Percentiles rank a stretch among this genome's conserved stretches.
These are phyloP conservation scores for Ophiorrhiza pumila DNA, from an alignment of 257 asterid species.

Conservation along the genomic window DNA sequence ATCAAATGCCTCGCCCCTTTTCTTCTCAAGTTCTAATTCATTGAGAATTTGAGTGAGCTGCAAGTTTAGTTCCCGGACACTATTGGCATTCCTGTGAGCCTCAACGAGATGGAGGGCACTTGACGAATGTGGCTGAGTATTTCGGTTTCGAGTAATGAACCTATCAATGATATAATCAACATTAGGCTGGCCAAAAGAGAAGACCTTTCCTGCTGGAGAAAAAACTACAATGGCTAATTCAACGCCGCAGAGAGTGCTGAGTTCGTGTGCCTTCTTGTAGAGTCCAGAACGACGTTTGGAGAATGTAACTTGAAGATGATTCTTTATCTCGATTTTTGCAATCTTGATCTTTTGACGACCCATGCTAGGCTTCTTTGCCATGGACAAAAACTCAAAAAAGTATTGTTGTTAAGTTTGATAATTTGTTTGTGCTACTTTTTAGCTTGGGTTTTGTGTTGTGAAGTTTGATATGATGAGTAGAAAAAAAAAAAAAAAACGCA, in stretches of 20 bases:
- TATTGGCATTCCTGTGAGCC: conserved; percentile 45
- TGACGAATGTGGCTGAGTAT: conserved; percentile 13
- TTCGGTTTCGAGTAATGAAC: conserved; percentile 30
- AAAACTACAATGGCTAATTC: conserved; percentile 65
- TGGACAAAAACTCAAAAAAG: conserved; percentile 10
- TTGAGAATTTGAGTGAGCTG: conserved; percentile 50
- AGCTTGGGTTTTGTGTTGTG: neutral
- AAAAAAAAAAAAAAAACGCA: no score
- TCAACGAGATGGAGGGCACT: conserved; percentile 33
- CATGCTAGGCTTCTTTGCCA: conserved; percentile 64
- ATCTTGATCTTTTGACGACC: conserved; percentile 78
- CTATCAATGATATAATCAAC: conserved; percentile 53
- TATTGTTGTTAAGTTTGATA: no score
- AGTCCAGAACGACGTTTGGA: conserved; percentile 68
- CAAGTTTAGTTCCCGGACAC: conserved; percentile 47
- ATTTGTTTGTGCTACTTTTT: neutral
- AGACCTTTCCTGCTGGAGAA: conserved; percentile 75
- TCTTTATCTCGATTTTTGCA: conserved; percentile 61
- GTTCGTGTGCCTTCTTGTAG: conserved; percentile 74
- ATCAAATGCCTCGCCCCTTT: conserved; percentile 55
- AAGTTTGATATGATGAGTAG: neutral
- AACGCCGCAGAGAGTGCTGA: conserved; percentile 64
- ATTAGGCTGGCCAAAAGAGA: conserved; percentile 71
- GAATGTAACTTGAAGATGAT: conserved; percentile 69
- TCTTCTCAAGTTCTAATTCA: conserved; percentile 52